Evolutionary conservation across 352 stramenopile genomes (phyloP).

Genomic region (Chrysophaeum taylorii): DNA sequence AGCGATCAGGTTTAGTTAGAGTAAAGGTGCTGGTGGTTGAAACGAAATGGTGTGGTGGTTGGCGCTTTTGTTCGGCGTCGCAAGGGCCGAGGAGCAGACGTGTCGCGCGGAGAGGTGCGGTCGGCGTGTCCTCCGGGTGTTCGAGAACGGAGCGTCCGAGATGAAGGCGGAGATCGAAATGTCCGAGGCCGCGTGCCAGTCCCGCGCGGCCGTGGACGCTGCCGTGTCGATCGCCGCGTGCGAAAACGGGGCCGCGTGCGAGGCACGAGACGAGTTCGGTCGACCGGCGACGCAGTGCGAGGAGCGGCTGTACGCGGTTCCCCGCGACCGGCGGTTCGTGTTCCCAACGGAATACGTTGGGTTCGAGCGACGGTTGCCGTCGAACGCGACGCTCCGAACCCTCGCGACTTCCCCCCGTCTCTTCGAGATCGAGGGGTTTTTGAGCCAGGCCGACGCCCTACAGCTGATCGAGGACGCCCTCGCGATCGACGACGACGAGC

Average conservation of each 20-base stretch:
- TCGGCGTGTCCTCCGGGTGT: too few relatives aligned
- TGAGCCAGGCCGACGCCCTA: constrained; percentile 61
- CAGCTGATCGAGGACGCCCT: constrained; percentile 60
- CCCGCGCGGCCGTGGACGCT: background rate
- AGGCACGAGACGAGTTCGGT: background rate
- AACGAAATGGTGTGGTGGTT: too few relatives aligned
- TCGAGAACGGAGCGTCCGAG: too few relatives aligned
- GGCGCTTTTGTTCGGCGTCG: too few relatives aligned
- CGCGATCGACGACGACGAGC: constrained; percentile 58
- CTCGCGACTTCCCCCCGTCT: constrained; percentile 45
- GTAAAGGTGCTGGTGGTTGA: too few relatives aligned
- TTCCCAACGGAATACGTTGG: constrained; percentile 1
- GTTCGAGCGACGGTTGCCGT: background rate
- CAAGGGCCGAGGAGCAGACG: too few relatives aligned
- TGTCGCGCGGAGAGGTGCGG: too few relatives aligned
- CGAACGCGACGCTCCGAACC: constrained; percentile 15
- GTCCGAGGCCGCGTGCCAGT: too few relatives aligned
- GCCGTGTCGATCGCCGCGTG: background rate
- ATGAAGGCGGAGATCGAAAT: too few relatives aligned
- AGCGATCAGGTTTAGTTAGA: too few relatives aligned
- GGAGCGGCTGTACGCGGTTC: background rate
- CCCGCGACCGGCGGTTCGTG: background rate
- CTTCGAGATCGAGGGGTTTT: constrained; percentile 73
- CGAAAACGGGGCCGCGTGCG: background rate
- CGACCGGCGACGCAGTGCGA: background rate